Percentiles rank a stretch among this genome's conserved stretches.
Conservation (phyloP, 257 asterid species). For the Solanum tacnaense region DNA sequence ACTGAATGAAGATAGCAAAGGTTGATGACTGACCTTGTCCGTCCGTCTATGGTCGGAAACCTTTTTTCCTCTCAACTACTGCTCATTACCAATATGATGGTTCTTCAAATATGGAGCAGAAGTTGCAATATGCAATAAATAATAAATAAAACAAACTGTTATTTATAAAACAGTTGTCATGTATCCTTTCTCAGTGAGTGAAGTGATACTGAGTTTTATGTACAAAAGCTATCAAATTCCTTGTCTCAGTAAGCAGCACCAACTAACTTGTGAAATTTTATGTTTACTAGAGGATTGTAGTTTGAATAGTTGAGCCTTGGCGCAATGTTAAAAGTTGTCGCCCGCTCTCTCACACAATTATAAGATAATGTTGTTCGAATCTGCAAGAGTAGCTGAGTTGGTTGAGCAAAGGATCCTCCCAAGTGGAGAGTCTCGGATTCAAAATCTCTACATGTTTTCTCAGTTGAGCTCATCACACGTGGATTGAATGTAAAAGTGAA, state of each 20-base stretch:
- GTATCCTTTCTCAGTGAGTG: not conserved
- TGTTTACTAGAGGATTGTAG: not conserved
- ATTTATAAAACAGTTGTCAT: not conserved
- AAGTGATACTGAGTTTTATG: not conserved
- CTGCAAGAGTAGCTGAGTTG: not conserved
- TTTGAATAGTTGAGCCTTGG: not conserved
- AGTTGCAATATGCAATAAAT: constrained; percentile 12
- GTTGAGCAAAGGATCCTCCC: not conserved
- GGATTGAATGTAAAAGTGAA: not conserved
- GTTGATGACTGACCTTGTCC: not conserved
- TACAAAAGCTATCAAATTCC: not conserved
- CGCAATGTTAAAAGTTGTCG: not conserved
- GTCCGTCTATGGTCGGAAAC: constrained; percentile 1
- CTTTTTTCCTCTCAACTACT: constrained; percentile 1
- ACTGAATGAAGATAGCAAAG: not conserved
- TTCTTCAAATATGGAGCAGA: constrained; percentile 15
- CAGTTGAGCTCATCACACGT: not conserved
- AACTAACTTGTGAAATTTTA: not conserved
- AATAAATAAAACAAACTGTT: constrained; percentile 13
- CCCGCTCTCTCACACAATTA: not conserved
- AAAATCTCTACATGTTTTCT: not conserved
- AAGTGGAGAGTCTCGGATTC: not conserved
- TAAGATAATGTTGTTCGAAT: not conserved
- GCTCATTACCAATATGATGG: not conserved
- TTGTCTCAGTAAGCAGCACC: not conserved